Evolutionary conservation across 2,329 filamentous ascomycete species (phyloP), one percentile per base, ranked within the genome.

Genomic region (Paracamarosporium sp.): DNA sequence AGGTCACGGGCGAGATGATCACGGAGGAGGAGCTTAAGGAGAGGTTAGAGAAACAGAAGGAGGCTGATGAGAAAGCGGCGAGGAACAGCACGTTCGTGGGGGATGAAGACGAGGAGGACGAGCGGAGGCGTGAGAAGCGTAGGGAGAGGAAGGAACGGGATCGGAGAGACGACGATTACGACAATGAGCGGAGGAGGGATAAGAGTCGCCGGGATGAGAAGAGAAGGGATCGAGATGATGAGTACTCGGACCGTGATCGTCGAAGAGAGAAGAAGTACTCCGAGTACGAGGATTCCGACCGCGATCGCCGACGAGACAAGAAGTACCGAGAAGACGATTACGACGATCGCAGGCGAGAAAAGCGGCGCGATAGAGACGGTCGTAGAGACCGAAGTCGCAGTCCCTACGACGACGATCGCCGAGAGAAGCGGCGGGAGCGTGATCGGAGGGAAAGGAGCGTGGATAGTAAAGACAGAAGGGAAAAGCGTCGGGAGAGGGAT

Each of bases 21-120:
- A 87, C 85, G 0, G 86, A 89, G 71, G 85, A 88, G 55, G 87
- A 89, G 66, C 74, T 88, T 15, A 81, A 85, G 63, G 75, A 74
- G 56, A 75, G 81, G 61, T 74, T 83, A 46, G 83, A 84, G 66
- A 48, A 48, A 77, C 81, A 40, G 76, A 82, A 56, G 81, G 82
- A 50, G 45, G 72, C 79, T 44, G 66, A 72, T 17, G 79, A 78
- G 59, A 76, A 78, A 41, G 53, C 60, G 5, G 57, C 55, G 52
- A 33, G 50, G 17, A 58, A 57, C 35, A 60, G 50, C 54, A 63
- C 53, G 46, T 53, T 65, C 46, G 55, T 62, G 17, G 63, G 65
- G 5, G 53, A 60, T 17, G 66, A 66, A 6, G 56, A 66, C 6
- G 51, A 64, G 3, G 59, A 59, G 25, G 58, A 66, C 11, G 62